Percentiles rank a stretch among this genome's conserved stretches.
phyloP scores from a whole-genome alignment of 768 basidiomycete species.

The Pleurotus pulmonarius region DNA sequence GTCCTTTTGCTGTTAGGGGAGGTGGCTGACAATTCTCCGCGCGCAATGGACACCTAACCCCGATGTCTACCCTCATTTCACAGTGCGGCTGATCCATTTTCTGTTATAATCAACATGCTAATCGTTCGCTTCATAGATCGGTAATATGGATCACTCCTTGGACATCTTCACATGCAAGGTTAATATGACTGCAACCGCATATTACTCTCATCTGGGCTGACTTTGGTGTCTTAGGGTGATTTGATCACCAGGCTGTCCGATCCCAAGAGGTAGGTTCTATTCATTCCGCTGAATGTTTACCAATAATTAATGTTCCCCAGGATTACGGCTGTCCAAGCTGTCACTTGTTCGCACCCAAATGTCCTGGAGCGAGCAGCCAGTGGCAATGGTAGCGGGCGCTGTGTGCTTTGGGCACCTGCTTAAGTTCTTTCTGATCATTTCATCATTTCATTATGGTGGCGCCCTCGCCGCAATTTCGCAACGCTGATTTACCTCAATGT shows the following conservation, averaged over 20 bases:
- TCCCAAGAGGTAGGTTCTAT: constrained; percentile 38
- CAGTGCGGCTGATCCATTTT: constrained; percentile 39
- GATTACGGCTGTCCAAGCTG: constrained; percentile 83
- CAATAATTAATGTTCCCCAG: constrained; percentile 28
- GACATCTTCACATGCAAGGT: constrained; percentile 76
- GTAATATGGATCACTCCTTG: constrained; percentile 74
- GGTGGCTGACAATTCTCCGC: constrained; percentile 75
- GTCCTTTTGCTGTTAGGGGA: constrained; percentile 45
- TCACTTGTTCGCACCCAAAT: constrained; percentile 82
- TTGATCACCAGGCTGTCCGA: constrained; percentile 62
- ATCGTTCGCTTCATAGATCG: constrained; percentile 43
- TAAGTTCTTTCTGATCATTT: constrained; percentile 13
- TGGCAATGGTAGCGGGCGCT: constrained; percentile 77
- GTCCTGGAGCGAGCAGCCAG: constrained; percentile 71
- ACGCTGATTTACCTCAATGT: neutral
- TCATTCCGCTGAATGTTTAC: neutral
- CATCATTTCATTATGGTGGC: constrained; percentile 4
- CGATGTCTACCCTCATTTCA: constrained; percentile 80
- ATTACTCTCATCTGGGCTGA: neutral
- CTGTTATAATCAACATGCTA: neutral
- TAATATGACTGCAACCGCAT: too few relatives aligned
- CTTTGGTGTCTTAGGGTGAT: constrained; percentile 51
- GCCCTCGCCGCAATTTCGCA: neutral
- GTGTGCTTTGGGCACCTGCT: constrained; percentile 71
- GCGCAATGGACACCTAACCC: constrained; percentile 80